phyloP scores from a whole-genome alignment of 495 filamentous ascomycete genomes.

The Pseudevernia furfuracea region DNA sequence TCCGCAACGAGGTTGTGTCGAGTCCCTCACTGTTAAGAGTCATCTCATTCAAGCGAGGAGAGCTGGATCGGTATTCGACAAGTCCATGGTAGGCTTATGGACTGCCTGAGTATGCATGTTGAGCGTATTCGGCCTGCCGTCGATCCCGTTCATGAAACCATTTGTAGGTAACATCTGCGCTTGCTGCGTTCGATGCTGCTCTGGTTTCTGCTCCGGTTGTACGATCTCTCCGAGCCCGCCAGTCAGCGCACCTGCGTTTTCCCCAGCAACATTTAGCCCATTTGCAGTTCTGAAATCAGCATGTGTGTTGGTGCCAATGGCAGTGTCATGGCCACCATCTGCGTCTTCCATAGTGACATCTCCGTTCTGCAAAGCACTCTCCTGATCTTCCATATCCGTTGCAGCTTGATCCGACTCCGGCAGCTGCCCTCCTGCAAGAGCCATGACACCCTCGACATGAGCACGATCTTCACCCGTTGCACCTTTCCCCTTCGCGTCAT shows the following conservation, averaged over 20 bases:
- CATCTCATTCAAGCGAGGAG: slow-evolving; percentile 1
- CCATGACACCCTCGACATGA: slow-evolving; percentile 64
- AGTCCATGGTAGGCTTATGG: background rate
- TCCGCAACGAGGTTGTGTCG: background rate
- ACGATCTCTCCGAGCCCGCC: slow-evolving; percentile 1
- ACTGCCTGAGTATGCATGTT: background rate
- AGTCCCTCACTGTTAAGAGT: background rate
- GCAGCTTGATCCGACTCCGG: slow-evolving; percentile 19
- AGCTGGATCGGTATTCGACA: slow-evolving; percentile 10
- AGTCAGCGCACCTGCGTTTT: background rate
- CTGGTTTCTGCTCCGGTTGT: background rate
- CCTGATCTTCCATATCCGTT: slow-evolving; percentile 4
- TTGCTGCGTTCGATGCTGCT: background rate
- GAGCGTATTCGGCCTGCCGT: background rate
- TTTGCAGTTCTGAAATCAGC: background rate
- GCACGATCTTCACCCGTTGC: slow-evolving; percentile 64
- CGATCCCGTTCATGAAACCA: slow-evolving; percentile 1
- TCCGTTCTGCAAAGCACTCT: slow-evolving; percentile 2
- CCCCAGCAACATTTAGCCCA: background rate
- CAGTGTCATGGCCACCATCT: background rate
- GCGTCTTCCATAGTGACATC: slow-evolving; percentile 7
- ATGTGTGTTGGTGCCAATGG: background rate
- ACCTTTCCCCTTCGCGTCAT: slow-evolving; percentile 67
- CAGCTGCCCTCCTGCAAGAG: slow-evolving; percentile 38
- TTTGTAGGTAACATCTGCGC: background rate